phyloP scores from a whole-genome alignment of 495 filamentous ascomycete genomes.

The Neurospora pannonica region DNA sequence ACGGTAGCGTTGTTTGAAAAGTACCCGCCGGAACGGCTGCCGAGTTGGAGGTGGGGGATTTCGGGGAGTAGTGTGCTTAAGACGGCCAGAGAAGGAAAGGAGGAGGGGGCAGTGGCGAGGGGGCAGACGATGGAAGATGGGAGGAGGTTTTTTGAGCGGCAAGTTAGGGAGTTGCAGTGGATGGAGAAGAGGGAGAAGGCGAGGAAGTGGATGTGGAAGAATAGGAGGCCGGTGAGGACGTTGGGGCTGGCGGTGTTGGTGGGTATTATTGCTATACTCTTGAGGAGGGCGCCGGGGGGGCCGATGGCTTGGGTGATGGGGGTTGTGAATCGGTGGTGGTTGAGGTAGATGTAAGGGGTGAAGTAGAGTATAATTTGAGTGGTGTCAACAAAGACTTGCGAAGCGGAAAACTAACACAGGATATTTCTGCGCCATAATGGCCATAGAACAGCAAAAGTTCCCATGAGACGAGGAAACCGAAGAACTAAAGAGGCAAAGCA shows the following conservation, averaged over 20 bases:
- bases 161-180: conserved; percentile 57
- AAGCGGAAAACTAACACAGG: background rate
- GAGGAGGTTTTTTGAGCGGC: conserved; percentile 49
- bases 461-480: too few relatives aligned
- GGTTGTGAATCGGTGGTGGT: conserved; percentile 9
- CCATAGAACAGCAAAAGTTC: too few relatives aligned
- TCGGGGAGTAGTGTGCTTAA: conserved; percentile 74
- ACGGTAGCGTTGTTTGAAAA: conserved; percentile 52
- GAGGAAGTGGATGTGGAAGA: conserved; percentile 45
- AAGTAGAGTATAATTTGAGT: background rate
- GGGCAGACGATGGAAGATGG: conserved; percentile 10
- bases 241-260: conserved; percentile 56
- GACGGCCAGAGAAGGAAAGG: conserved; percentile 46
- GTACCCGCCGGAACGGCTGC: conserved; percentile 66
- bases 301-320: conserved; percentile 12
- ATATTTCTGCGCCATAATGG: background rate
- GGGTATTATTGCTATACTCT: conserved; percentile 40
- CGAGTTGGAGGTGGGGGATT: conserved; percentile 56
- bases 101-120: background rate
- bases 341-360: conserved; percentile 2
- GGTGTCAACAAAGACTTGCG: background rate
- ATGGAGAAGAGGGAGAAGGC: conserved; percentile 47
- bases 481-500: background rate
- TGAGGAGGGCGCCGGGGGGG: conserved; percentile 25
- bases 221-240: conserved; percentile 46